Evolutionary conservation across 305 asterid species (phyloP).

Genomic region (Stenogyne calaminthoides): DNA sequence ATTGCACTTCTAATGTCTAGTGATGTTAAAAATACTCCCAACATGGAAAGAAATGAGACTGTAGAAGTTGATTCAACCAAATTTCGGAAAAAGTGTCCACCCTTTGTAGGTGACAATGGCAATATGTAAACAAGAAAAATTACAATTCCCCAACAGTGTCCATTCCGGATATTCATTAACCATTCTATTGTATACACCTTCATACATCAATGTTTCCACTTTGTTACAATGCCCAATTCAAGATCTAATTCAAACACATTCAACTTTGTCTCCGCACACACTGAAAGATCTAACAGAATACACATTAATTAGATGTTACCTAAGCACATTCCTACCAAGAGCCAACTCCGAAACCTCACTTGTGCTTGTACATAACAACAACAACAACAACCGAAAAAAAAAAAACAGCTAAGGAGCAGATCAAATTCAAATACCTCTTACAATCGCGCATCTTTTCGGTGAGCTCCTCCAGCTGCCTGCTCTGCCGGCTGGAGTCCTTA

Average conservation of each 20-base stretch:
- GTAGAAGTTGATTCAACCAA: neutral
- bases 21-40: neutral
- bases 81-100: neutral
- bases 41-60: neutral
- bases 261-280: constrained; percentile 14
- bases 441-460: constrained; percentile 96
- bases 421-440: constrained; percentile 80
- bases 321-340: neutral
- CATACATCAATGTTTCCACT: constrained; percentile 16
- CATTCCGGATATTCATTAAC: constrained; percentile 1
- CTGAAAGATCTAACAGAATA: constrained; percentile 7
- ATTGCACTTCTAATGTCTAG: neutral
- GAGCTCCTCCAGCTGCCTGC: constrained; percentile 97
- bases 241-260: constrained; percentile 10
- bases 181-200: constrained; percentile 7
- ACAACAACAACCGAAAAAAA: constrained; percentile 15
- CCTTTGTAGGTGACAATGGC: constrained; percentile 3
- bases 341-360: constrained; percentile 23
- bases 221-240: constrained; percentile 20
- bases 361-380: constrained; percentile 13
- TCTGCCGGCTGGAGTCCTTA: constrained; percentile 84
- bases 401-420: constrained; percentile 4
- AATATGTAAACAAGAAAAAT: neutral
- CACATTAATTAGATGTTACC: neutral
- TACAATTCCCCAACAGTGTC: neutral